Evolutionary conservation across 1,284 basidiomycete genomes (phyloP).

Genomic region (Xanthoconium separans): DNA sequence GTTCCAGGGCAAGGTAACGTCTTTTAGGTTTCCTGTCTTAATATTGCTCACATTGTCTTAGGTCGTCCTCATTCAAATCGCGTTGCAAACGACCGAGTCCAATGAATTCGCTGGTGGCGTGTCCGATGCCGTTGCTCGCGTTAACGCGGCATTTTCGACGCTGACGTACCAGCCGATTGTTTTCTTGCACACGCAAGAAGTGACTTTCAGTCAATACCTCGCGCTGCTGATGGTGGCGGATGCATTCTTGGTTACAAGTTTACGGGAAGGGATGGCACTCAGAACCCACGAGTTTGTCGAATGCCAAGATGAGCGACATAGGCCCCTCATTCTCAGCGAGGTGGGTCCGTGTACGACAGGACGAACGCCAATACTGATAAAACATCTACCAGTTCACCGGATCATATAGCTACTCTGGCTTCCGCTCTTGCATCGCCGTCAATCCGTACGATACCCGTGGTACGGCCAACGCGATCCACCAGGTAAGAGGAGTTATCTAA

Average conservation of each 20-base stretch:
- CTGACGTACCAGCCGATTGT: constrained; percentile 88
- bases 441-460: constrained; percentile 81
- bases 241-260: constrained; percentile 81
- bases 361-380: constrained; percentile 4
- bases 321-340: constrained; percentile 78
- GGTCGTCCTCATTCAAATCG: constrained; percentile 85
- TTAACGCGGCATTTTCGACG: constrained; percentile 81
- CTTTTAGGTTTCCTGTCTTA: neutral
- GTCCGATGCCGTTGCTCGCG: constrained; percentile 74
- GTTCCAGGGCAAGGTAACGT: constrained; percentile 66
- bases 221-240: constrained; percentile 82
- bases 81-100: constrained; percentile 78
- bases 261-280: constrained; percentile 84
- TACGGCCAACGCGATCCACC: constrained; percentile 74
- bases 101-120: constrained; percentile 76
- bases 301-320: constrained; percentile 68
- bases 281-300: constrained; percentile 84
- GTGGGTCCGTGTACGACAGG: constrained; percentile 33
- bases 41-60: constrained; percentile 18
- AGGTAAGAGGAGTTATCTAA: constrained; percentile 29
- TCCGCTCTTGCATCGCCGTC: constrained; percentile 81
- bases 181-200: constrained; percentile 83
- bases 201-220: constrained; percentile 85
- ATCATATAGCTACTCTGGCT: constrained; percentile 82
- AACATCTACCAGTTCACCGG: constrained; percentile 67